Conservation (phyloP, 2,329 filamentous ascomycete species). For the Epichloe gansuensis region DNA sequence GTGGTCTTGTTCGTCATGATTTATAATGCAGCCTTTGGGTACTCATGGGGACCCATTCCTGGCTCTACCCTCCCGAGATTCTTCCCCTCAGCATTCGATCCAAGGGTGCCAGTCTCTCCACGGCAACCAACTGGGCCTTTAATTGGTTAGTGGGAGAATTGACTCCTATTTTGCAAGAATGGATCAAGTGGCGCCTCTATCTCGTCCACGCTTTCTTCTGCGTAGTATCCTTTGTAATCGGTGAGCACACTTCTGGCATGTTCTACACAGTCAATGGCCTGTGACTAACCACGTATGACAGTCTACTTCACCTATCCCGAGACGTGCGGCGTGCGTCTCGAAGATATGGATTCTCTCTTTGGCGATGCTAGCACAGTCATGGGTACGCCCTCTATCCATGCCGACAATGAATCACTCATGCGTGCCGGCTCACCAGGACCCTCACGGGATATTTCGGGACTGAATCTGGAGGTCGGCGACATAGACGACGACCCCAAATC, state of each 20-base stretch:
- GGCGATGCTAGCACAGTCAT: conserved; percentile 81
- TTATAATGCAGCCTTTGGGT: conserved; percentile 95
- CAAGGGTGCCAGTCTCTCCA: conserved; percentile 92
- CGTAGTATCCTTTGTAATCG: conserved; percentile 86
- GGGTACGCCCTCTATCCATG: conserved; percentile 59
- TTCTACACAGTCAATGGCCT: background rate
- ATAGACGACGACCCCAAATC: conserved; percentile 39
- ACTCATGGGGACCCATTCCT: conserved; percentile 91
- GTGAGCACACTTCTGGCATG: conserved; percentile 41
- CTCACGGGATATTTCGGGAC: conserved; percentile 61
- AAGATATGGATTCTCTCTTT: conserved; percentile 94
- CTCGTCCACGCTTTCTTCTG: conserved; percentile 96
- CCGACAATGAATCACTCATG: conserved; percentile 72
- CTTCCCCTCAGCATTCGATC: conserved; percentile 90
- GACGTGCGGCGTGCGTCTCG: conserved; percentile 85
- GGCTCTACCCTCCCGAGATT: conserved; percentile 98
- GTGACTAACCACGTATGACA: conserved; percentile 25
- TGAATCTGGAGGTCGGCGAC: conserved; percentile 66
- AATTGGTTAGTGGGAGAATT: conserved; percentile 96
- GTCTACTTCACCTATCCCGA: conserved; percentile 98
- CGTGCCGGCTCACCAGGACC: conserved; percentile 60
- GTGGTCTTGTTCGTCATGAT: conserved; percentile 96
- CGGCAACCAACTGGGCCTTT: conserved; percentile 94
- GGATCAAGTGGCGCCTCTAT: conserved; percentile 88
- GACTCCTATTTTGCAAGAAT: conserved; percentile 85